These are phyloP conservation scores for Babesia ovata DNA, from an alignment of 169 alveolate species.

Conservation along the genomic window DNA sequence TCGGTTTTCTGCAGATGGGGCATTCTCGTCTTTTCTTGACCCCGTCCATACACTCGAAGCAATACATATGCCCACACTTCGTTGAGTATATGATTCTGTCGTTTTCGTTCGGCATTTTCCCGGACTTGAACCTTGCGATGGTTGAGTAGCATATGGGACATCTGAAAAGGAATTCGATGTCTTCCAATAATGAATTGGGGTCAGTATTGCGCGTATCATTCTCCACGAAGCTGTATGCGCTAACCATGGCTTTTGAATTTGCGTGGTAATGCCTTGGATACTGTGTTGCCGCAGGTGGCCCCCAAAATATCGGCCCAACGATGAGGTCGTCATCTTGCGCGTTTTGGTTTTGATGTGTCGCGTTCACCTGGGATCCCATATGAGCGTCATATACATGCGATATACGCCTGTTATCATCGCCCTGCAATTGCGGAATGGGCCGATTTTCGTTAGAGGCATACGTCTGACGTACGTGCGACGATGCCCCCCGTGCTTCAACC, in stretches of 20 bases:
- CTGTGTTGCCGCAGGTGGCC: slow-evolving; percentile 2
- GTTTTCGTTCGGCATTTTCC: slow-evolving; percentile 54
- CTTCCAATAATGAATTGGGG: slow-evolving; percentile 20
- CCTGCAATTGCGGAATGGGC: neutral
- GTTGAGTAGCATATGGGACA: slow-evolving; percentile 72
- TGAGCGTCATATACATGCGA: neutral
- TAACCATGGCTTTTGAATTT: slow-evolving; percentile 10
- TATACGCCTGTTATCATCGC: no score
- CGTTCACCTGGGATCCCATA: neutral
- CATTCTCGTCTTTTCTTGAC: slow-evolving; percentile 60
- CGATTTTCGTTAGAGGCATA: neutral
- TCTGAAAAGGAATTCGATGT: slow-evolving; percentile 58
- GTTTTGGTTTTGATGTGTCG: neutral
- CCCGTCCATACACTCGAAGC: slow-evolving; percentile 65
- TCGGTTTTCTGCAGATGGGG: slow-evolving; percentile 65
- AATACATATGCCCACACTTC: slow-evolving; percentile 68
- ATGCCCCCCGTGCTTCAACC: no score
- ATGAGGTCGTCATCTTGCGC: slow-evolving; percentile 46
- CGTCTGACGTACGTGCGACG: no score
- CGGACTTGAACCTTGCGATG: slow-evolving; percentile 64
- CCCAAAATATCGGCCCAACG: slow-evolving; percentile 65
- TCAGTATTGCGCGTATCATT: slow-evolving; percentile 6
- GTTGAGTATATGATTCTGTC: slow-evolving; percentile 68
- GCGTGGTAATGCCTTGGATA: slow-evolving; percentile 41
- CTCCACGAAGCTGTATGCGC: slow-evolving; percentile 49